Evolutionary conservation across 2,329 filamentous ascomycete species (phyloP), one percentile per base, ranked within the genome.

Genomic region (Monilinia aucupariae): DNA sequence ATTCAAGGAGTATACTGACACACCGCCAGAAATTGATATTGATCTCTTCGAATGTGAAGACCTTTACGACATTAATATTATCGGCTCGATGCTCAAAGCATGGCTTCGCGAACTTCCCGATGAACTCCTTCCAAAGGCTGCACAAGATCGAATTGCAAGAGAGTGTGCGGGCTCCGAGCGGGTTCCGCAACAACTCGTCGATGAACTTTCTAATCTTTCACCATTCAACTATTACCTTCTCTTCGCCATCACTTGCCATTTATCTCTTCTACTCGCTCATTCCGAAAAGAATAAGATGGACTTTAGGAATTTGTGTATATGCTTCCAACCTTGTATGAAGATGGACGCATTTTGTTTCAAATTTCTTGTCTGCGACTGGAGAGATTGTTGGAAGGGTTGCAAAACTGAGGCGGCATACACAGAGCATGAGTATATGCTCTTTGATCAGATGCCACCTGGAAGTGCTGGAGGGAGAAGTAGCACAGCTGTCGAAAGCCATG

Each of bases 241-340:
- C 7, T 97, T 97, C 74, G 93, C 93, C 71, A 96, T 97, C 70
- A 97, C 93, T 41, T 97, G 93, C 76, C 93, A 97, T 72, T 86
- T 97, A 55, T 96, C 92, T 71, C 83, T 97, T 32, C 82, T 97
- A 12, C 86, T 96, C 69, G 92, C 91, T 1, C 93, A 96, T 75
- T 89, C 92, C 30, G 91, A 96, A 68, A 92, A 93, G 79, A 97
- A 97, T 82, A 96, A 96, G 79, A 97, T 97, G 93, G 91, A 96
- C 74, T 96, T 93, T 74, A 87, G 91, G 73, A 97, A 97, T 68
- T 80, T 97, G 30, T 96, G 92, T 77, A 96, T 97, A 70, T 97
- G 93, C 78, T 97, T 97, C 76, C 92, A 96, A 76, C 93, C 93
- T 4, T 96, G 92, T 76, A 91, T 97, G 84, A 96, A 93, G 77